Evolutionary conservation across 257 asterid species (phyloP), one percentile per base, ranked within the genome.

Genomic region (Penstemon davidsonii): DNA sequence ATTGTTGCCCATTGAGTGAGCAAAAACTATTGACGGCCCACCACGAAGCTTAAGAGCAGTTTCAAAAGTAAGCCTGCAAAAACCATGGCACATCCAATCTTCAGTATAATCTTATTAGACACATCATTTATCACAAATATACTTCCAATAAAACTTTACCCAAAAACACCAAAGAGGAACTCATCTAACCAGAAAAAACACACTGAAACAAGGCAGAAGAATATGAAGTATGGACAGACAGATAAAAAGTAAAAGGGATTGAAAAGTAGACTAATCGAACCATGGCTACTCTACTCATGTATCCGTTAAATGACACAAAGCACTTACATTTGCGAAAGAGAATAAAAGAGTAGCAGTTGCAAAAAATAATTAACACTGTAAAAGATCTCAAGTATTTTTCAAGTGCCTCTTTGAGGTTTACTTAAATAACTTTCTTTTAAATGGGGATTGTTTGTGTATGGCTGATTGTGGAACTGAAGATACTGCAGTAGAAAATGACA

Each of bases 31-130:
- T 12, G 99, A 86, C 0, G 99, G 96, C 38, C 97, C 97, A 68
- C 99, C 99, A 54, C 97, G 97, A 71, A 88, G 95, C 79, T 90
- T 93, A 47, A 81, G 88, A 69, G 99, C 96, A 79, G 95, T 93
- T 90, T 93, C 99, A 79, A 93, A 90, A 79, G 97, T 93, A 57
- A 86, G 83, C 96, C 99, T 93, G 91, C 81, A 76, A 66, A 74
- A 79, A 74, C 25, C 50, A 76, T 77, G 51, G 67, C 65, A 74
- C 8, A 57, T 60, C 60, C 72, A 62, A 50, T 64, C 54, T 66
- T 52, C 42, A 37, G 59, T 12, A 15, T 64, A 71, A 45, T 46
- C 68, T 19, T 41, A 55, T 58, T 38, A 61, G 61, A 54, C 11
- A 50, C 55, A 60, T 39, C 6, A 15, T 54, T 58, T 39, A n/a